Conservation (phyloP, 768 basidiomycete species). For the Rhodotorula toruloides region DNA sequence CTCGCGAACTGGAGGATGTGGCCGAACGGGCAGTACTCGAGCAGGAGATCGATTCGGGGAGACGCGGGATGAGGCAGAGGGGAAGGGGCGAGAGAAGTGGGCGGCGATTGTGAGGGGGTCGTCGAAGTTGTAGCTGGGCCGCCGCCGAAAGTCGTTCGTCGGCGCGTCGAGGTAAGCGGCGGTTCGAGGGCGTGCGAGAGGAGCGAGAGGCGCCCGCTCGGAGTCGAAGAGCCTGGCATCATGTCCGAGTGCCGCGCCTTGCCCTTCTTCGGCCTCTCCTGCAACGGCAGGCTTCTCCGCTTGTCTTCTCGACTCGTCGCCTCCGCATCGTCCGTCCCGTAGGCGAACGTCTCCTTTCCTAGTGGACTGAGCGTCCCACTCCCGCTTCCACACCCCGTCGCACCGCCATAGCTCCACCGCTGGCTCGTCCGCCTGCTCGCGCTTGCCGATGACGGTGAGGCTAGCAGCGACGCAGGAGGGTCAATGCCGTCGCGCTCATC, state of each 20-base stretch:
- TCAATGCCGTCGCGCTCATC: constrained; percentile 26
- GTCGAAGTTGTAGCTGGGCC: not conserved
- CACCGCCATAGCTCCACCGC: too few relatives aligned
- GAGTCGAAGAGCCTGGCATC: not conserved
- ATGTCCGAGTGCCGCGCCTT: constrained; percentile 4
- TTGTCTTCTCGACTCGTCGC: too few relatives aligned
- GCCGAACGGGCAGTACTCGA: constrained; percentile 39
- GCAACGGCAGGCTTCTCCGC: too few relatives aligned
- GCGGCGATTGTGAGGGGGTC: not conserved
- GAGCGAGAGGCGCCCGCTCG: not conserved
- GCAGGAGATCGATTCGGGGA: constrained; percentile 38
- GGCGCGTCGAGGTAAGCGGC: constrained; percentile 1
- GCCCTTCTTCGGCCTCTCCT: too few relatives aligned
- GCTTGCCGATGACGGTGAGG: not conserved
- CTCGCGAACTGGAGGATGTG: constrained; percentile 36
- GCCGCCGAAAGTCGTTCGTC: constrained; percentile 2
- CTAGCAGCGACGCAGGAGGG: not conserved
- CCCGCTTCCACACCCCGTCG: too few relatives aligned
- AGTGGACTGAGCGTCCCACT: too few relatives aligned
- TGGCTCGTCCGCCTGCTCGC: not conserved
- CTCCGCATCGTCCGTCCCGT: too few relatives aligned
- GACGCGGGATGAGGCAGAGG: not conserved
- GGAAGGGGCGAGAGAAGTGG: not conserved
- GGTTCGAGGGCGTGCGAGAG: constrained; percentile 6
- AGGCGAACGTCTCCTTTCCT: too few relatives aligned